These are phyloP conservation scores for Eucalyptus grandis DNA, from an alignment of 345 rosid species.

Conservation along the genomic window DNA sequence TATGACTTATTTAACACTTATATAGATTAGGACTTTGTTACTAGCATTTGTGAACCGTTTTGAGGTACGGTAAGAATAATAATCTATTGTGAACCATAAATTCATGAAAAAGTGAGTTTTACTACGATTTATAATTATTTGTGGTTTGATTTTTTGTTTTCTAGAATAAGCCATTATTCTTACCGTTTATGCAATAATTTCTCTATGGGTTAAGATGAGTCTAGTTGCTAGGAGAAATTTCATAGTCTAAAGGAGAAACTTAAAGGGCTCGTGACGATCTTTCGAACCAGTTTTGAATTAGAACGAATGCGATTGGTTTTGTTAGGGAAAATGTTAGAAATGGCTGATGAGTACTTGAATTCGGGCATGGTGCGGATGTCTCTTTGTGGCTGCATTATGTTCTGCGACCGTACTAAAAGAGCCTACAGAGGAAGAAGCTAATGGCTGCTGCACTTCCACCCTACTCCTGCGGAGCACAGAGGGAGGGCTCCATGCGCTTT, in stretches of 20 bases:
- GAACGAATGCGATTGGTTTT: neutral
- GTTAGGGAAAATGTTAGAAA: neutral
- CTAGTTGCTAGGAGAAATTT: no score
- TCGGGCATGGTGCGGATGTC: neutral
- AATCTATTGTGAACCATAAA: rapidly evolving
- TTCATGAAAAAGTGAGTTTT: rapidly evolving
- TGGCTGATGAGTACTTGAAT: neutral
- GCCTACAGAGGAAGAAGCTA: neutral
- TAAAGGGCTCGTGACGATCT: neutral
- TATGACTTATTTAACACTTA: neutral
- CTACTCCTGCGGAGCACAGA: neutral
- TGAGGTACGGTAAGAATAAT: no score
- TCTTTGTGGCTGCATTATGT: neutral
- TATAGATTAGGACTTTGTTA: rapidly evolving
- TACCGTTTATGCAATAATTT: rapidly evolving
- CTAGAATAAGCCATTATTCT: rapidly evolving
- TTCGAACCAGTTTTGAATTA: neutral
- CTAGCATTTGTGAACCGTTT: no score
- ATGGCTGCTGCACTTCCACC: neutral
- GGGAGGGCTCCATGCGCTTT: neutral
- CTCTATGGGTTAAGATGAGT: no score
- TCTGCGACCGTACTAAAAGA: neutral
- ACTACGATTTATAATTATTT: rapidly evolving
- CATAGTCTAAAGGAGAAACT: neutral
- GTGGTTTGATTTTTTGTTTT: rapidly evolving